Conservation (phyloP, 176 grass and related monocot species). For the Triticum monococcum region DNA sequence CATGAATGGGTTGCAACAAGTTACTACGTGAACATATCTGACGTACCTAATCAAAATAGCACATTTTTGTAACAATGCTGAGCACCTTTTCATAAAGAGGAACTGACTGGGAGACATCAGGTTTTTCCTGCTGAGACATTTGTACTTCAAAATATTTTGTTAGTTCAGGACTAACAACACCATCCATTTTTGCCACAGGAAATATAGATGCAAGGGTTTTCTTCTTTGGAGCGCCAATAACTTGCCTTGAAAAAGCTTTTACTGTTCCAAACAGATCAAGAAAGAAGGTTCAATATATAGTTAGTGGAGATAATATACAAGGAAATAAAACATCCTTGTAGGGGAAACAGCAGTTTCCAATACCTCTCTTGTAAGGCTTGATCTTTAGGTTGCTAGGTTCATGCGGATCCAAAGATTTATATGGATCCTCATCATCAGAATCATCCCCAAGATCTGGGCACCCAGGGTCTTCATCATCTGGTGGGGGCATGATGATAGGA, state of each 20-base stretch:
- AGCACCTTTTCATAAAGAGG: conserved; percentile 78
- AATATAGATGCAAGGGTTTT: conserved; percentile 54
- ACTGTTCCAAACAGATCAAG: conserved; percentile 56
- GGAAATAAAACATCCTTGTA: conserved; percentile 22
- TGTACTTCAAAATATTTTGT: conserved; percentile 52
- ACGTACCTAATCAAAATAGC: not conserved
- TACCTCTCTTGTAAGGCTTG: conserved; percentile 86
- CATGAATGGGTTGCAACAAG: not conserved
- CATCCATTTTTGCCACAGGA: conserved; percentile 83
- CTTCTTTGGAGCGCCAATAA: conserved; percentile 37
- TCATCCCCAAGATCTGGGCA: conserved; percentile 47
- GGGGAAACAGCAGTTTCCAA: not conserved
- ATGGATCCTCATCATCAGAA: conserved; percentile 81
- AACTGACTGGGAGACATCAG: conserved; percentile 44
- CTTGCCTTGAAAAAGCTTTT: conserved; percentile 52
- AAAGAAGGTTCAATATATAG: conserved; percentile 37
- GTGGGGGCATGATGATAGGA: conserved; percentile 36
- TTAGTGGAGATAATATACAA: conserved; percentile 10
- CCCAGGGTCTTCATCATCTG: conserved; percentile 54
- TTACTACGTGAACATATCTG: not conserved
- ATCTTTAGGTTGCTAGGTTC: conserved; percentile 80
- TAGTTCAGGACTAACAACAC: conserved; percentile 40
- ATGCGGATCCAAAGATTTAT: conserved; percentile 82
- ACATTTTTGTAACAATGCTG: conserved; percentile 6
- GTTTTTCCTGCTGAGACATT: conserved; percentile 53